A percentile compares a stretch with the other conserved stretches of the same genome.
Evolutionary conservation across 192 early-diverging fungal genomes (phyloP).

Genomic region (Podila minutissima): DNA sequence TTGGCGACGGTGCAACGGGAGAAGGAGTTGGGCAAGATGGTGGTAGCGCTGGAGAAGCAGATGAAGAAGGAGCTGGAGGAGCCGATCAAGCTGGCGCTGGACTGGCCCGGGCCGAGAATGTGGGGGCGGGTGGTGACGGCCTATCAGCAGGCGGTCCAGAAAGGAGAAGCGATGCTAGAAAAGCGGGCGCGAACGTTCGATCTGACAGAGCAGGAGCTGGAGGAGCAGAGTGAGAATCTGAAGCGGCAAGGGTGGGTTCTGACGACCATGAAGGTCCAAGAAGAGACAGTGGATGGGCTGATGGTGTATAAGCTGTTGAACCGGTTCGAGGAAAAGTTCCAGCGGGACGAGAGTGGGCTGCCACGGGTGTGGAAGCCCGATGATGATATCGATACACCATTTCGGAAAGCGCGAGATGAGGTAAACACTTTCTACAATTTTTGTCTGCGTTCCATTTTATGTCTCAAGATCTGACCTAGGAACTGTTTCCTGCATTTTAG

Average conservation of each 20-base stretch:
- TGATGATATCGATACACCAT: conserved; percentile 93
- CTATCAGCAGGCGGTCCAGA: conserved; percentile 59
- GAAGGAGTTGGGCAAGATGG: conserved; percentile 74
- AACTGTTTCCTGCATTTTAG: background rate
- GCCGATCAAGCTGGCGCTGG: conserved; percentile 71
- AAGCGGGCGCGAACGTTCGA: conserved; percentile 54
- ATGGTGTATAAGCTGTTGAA: conserved; percentile 81
- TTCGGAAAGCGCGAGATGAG: conserved; percentile 75
- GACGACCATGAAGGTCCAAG: conserved; percentile 73
- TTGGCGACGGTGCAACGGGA: conserved; percentile 61
- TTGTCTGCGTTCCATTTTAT: background rate
- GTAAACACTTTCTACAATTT: conserved; percentile 14
- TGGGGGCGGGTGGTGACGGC: conserved; percentile 77
- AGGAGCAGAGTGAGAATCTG: conserved; percentile 50
- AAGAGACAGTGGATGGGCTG: conserved; percentile 85
- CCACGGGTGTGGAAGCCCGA: conserved; percentile 94
- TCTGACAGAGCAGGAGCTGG: conserved; percentile 12
- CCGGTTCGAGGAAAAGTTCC: conserved; percentile 88
- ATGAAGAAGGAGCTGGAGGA: conserved; percentile 72
- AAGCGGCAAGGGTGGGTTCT: conserved; percentile 78
- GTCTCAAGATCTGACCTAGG: background rate
- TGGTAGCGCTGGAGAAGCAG: conserved; percentile 65
- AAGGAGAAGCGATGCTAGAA: conserved; percentile 56
- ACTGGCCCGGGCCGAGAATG: conserved; percentile 68
- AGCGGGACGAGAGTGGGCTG: conserved; percentile 90